Percentiles rank a stretch among this genome's conserved stretches.
phyloP scores from a whole-genome alignment of 768 basidiomycete species.

The Xerocomellus dryophilus region DNA sequence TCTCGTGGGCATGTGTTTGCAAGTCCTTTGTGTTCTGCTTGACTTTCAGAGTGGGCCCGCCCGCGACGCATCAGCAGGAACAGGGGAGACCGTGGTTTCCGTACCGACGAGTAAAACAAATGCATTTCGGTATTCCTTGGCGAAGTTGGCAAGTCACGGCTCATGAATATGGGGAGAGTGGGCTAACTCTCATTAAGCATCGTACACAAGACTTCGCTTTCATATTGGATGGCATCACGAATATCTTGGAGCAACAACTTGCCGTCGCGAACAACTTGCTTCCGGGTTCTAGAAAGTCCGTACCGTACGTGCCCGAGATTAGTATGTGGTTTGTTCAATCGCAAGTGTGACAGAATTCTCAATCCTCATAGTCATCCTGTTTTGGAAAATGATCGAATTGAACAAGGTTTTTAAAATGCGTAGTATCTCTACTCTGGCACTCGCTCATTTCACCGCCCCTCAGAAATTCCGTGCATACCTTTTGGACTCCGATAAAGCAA shows the following conservation, averaged over 20 bases:
- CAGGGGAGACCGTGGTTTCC: constrained; percentile 42
- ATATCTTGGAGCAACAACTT: constrained; percentile 72
- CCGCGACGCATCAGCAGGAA: constrained; percentile 46
- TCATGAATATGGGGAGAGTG: constrained; percentile 1
- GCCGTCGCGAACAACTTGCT: constrained; percentile 69
- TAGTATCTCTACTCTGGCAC: not conserved
- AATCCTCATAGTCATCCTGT: constrained; percentile 56
- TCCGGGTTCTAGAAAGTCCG: constrained; percentile 80
- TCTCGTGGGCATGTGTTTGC: constrained; percentile 72
- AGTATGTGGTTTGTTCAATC: constrained; percentile 45
- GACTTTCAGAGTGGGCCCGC: constrained; percentile 81
- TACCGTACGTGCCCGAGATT: constrained; percentile 80
- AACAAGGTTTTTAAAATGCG: constrained; percentile 66
- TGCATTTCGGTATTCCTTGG: constrained; percentile 87
- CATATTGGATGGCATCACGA: constrained; percentile 67
- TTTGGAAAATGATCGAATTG: constrained; percentile 91
- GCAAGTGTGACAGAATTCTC: constrained; percentile 2
- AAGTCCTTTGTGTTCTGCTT: constrained; percentile 71
- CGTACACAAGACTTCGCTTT: constrained; percentile 87
- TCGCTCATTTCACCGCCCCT: constrained; percentile 2
- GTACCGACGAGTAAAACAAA: constrained; percentile 70
- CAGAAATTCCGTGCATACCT: constrained; percentile 89
- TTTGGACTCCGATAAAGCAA: constrained; percentile 74
- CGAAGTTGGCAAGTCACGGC: constrained; percentile 62
- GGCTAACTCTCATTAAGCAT: constrained; percentile 52